Percentiles rank a stretch among this genome's conserved stretches.
Evolutionary conservation across 805 yeast species (phyloP).

Genomic region (Monosporozyma solicola): DNA sequence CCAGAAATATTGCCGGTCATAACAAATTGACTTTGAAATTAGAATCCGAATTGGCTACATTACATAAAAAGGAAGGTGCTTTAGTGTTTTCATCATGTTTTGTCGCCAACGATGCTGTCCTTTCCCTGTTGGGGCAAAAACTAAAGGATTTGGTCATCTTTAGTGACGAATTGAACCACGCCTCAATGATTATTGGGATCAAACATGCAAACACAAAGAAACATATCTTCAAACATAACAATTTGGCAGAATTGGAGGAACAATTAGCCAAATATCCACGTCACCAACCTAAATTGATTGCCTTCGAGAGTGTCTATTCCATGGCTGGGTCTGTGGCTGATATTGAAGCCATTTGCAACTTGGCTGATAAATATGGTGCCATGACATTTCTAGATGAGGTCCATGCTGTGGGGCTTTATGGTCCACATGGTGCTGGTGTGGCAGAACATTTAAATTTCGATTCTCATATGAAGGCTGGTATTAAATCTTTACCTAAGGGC

Average conservation of each 20-base stretch:
- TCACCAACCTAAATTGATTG: constrained; percentile 87
- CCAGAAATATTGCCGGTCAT: constrained; percentile 98
- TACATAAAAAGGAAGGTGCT: constrained; percentile 93
- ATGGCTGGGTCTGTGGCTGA: constrained; percentile 98
- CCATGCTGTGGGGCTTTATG: constrained; percentile 98
- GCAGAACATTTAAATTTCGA: constrained; percentile 94
- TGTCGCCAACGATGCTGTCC: constrained; percentile 93
- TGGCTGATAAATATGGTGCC: constrained; percentile 97
- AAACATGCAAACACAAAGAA: constrained; percentile 81
- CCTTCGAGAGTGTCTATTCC: constrained; percentile 94
- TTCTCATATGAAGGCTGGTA: constrained; percentile 62
- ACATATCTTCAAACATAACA: constrained; percentile 87
- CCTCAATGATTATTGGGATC: constrained; percentile 96
- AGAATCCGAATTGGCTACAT: constrained; percentile 78
- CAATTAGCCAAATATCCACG: constrained; percentile 72
- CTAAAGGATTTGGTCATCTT: constrained; percentile 84
- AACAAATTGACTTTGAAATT: constrained; percentile 79
- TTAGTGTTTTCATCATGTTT: constrained; percentile 91
- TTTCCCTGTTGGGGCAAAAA: constrained; percentile 84
- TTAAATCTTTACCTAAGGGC: constrained; percentile 32
- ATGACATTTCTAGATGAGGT: constrained; percentile 96
- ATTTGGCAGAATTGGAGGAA: constrained; percentile 72
- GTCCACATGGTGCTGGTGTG: constrained; percentile 99
- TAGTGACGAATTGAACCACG: constrained; percentile 90
- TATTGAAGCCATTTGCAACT: constrained; percentile 81